A percentile compares a stretch with the other conserved stretches of the same genome.
Conservation (phyloP, 2,329 filamentous ascomycete genomes). For the Rutstroemia sp. region DNA sequence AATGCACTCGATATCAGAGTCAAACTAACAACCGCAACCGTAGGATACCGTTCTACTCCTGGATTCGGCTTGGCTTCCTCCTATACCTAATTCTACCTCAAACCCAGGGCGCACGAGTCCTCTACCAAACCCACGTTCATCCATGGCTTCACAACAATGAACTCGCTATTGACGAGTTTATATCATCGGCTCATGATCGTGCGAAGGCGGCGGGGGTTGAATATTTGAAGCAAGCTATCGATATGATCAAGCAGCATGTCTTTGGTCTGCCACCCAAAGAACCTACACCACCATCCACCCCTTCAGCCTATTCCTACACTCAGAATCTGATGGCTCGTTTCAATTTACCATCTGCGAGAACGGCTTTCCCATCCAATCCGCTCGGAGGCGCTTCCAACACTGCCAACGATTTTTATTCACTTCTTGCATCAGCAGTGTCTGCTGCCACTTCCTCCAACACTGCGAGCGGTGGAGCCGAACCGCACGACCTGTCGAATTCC, state of each 20-base stretch:
- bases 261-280: conserved; percentile 64
- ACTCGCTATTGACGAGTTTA: conserved; percentile 80
- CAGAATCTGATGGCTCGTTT: conserved; percentile 80
- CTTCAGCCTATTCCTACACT: conserved; percentile 54
- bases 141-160: conserved; percentile 88
- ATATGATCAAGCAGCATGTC: conserved; percentile 65
- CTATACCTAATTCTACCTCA: conserved; percentile 96
- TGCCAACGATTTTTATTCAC: conserved; percentile 63
- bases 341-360: conserved; percentile 66
- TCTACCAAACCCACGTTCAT: conserved; percentile 81
- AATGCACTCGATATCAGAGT: not conserved
- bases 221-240: conserved; percentile 65
- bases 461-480: conserved; percentile 25
- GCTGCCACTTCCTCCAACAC: conserved; percentile 32
- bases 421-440: conserved; percentile 67
- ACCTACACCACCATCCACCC: conserved; percentile 38
- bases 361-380: conserved; percentile 33
- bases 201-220: conserved; percentile 69
- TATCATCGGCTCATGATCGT: conserved; percentile 71
- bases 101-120: conserved; percentile 80
- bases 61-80: conserved; percentile 78
- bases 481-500: conserved; percentile 43
- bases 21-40: conserved; percentile 1
- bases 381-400: conserved; percentile 35
- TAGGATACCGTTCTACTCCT: conserved; percentile 89